Percentiles rank a stretch among this genome's conserved stretches.
phyloP scores from a whole-genome alignment of 768 basidiomycete species.

The Rhizopogon roseolus region DNA sequence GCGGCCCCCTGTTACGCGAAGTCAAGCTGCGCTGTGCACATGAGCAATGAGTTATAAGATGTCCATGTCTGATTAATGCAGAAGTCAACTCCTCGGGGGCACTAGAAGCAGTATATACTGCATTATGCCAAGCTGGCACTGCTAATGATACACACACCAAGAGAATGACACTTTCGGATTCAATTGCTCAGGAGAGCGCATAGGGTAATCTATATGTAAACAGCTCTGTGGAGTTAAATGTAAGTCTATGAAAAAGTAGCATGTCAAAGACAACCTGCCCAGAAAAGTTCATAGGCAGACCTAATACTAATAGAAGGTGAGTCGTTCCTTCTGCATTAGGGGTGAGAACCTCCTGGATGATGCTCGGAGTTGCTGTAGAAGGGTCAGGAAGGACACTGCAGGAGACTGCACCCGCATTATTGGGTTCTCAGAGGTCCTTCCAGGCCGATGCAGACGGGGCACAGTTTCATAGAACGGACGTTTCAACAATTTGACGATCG shows the following conservation, averaged over 20 bases:
- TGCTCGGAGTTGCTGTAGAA: background rate
- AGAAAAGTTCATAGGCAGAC: too few species aligned
- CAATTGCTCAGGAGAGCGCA: background rate
- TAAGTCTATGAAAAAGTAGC: background rate
- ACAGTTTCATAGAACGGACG: too few species aligned
- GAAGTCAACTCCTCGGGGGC: background rate
- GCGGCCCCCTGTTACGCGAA: too few species aligned
- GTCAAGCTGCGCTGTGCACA: too few species aligned
- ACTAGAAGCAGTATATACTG: background rate
- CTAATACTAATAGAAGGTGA: too few species aligned
- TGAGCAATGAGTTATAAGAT: too few species aligned
- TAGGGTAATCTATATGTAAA: background rate
- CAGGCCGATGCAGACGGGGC: background rate
- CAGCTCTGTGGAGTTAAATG: background rate
- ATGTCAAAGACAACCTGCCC: background rate
- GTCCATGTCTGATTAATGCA: background rate
- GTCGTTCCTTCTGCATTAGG: too few species aligned
- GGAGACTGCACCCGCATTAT: background rate
- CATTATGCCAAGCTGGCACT: background rate
- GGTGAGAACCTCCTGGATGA: background rate
- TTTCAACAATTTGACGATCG: too few species aligned
- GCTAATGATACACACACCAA: background rate
- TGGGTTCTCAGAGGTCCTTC: background rate
- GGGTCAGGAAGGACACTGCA: too few species aligned
- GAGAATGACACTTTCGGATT: background rate